Percentiles rank a stretch among this genome's conserved stretches.
Evolutionary conservation across 1,284 basidiomycete species (phyloP).

Genomic region (Boletus semigastroideus): DNA sequence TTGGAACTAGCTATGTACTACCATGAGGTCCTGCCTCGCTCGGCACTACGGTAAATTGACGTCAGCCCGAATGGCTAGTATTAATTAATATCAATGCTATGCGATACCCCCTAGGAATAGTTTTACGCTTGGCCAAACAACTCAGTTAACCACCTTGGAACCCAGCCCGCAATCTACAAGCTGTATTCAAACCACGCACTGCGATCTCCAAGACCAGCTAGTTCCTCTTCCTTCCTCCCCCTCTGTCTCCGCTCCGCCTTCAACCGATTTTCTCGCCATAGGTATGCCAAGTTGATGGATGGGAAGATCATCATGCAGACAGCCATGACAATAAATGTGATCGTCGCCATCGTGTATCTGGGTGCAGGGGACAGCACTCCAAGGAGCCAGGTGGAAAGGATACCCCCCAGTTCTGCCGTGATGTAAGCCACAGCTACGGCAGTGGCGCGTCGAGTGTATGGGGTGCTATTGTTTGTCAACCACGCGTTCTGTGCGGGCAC

Average conservation of each 20-base stretch:
- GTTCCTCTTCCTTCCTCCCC: conserved; percentile 22
- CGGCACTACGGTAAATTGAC: too few relatives aligned
- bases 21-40: too few relatives aligned
- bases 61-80: too few relatives aligned
- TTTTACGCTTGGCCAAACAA: too few relatives aligned
- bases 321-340: conserved; percentile 39
- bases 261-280: conserved; percentile 21
- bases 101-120: too few relatives aligned
- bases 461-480: conserved; percentile 60
- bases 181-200: conserved; percentile 35
- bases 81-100: too few relatives aligned
- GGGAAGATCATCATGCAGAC: conserved; percentile 34
- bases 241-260: conserved; percentile 21
- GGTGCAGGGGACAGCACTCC: conserved; percentile 43
- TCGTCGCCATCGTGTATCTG: conserved; percentile 40
- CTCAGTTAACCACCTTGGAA: too few relatives aligned
- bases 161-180: conserved; percentile 14
- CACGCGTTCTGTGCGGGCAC: conserved; percentile 50
- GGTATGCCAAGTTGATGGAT: conserved; percentile 29
- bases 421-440: conserved; percentile 52
- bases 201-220: conserved; percentile 24
- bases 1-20: too few relatives aligned
- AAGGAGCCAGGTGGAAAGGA: conserved; percentile 56
- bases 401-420: conserved; percentile 54
- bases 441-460: conserved; percentile 53